Base-by-base conservation (phyloP, 2,329 filamentous ascomycete genomes). In the Xylaria sp. region DNA sequence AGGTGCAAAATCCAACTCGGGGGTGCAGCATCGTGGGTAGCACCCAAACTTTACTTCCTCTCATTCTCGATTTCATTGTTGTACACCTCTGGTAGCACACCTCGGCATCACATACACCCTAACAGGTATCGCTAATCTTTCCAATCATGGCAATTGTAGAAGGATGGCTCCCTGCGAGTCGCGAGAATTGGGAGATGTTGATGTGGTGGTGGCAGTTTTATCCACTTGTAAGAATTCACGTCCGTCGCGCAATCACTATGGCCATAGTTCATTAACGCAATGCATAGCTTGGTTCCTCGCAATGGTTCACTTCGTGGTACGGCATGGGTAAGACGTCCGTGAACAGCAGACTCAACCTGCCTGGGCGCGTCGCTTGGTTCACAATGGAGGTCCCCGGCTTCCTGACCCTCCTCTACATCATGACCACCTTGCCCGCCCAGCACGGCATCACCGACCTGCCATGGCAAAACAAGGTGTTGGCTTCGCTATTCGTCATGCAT, bases 291-390 rank as follows among this genome's bases (percentile, higher is more conserved):
- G 89, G 89, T 0, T 84, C 87, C 1, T 54, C 86, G 21, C 93
- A 97, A 86, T 96, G 90, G 89, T 62, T 89, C 59, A 79, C 84
- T n/a, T 84, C 87, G 58, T 97, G 87, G 84, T 95, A 97, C 76
- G 92, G 92, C 53, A 92, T 94, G 81, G 95, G 95, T 76, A 98
- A 98, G 79, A 97, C 94, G 2, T 96, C 92, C 3, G 84, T 88
- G 17, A 73, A 83, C 2, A 93, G 90, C 70, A 79, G 79, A 12
- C 81, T 95, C 74, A 99, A 99, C 78, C 77, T 98, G n/a, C 92
- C 94, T 1, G 95, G 95, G 64, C 92, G 91, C 70, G 80, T 92
- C 66, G 93, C 87, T 61, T 99, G 95, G 95, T 84, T 91, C 59
- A 85, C 88, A 2, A 97, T 97, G 92, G 95, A 99, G 77, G 80